Evolutionary conservation across 768 basidiomycete genomes (phyloP), one percentile per base, ranked within the genome.

Genomic region (Psilocybe azurescens): DNA sequence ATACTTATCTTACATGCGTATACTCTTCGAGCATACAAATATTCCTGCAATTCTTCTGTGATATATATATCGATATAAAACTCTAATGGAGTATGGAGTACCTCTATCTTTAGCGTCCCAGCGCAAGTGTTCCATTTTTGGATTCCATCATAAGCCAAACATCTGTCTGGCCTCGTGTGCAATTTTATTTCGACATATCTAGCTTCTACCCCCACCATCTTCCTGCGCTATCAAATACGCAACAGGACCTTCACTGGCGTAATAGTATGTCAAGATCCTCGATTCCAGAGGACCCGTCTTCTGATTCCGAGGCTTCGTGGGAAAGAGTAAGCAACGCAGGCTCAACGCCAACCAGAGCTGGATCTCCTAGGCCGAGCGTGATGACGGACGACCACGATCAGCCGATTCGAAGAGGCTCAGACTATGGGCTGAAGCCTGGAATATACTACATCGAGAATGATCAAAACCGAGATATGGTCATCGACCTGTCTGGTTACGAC

Each of bases 401-500:
- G 9, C 54, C 18, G 7, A 24, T 39, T 14, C 20, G 38, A 28
- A 39, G 33, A 54, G 30, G 3, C 2, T 2, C 29, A 47, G 33
- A 47, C 5, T n/a, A 28, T 24, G 33, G 11, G 18, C 46, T 65
- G 8, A 30, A 48, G 6, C 71, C 67, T 18, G 72, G 72, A 10
- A 48, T 70, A 3, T 72, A 73, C 41, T 58, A 65, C 28, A 66
- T 73, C n/a, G 59, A 60, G 18, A 69, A 65, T 38, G 51, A 58
- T n/a, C 54, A 58, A 16, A 63, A 63, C 13, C 60, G 49, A 2
- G 66, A 63, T 13, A 54, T 51, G 53, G 70, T 64, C 9, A 46
- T 73, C 14, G 73, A 73, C 48, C 67, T 72, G 20, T 66, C 70
- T 16, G 70, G 67, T 57, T 50, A 56, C 16, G 69, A 72, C 49